Conservation (phyloP, 805 yeast genomes). For the Lachancea meyersii region DNA sequence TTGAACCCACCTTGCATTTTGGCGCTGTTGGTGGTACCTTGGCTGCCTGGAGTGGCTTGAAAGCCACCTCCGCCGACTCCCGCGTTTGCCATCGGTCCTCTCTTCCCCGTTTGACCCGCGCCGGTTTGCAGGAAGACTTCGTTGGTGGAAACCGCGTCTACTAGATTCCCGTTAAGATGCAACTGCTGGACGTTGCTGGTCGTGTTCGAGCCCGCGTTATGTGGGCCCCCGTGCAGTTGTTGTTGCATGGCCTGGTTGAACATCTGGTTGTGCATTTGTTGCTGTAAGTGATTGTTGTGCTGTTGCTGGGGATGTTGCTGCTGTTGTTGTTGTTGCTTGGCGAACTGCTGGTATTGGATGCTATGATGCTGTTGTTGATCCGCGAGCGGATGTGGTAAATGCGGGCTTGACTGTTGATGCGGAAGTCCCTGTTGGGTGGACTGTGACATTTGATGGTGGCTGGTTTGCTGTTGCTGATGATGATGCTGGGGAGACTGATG, state of each 20-base stretch:
- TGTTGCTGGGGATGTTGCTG: constrained; percentile 10
- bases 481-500: constrained; percentile 13
- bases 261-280: constrained; percentile 12
- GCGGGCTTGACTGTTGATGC: constrained; percentile 7
- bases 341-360: constrained; percentile 7
- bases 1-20: constrained; percentile 16
- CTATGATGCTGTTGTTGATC: constrained; percentile 11
- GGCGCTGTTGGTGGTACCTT: constrained; percentile 10
- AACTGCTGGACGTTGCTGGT: constrained; percentile 14
- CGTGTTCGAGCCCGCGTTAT: constrained; percentile 6
- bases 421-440: constrained; percentile 7
- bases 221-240: constrained; percentile 9
- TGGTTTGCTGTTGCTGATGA: constrained; percentile 18
- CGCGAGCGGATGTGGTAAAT: constrained; percentile 7
- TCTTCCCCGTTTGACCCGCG: constrained; percentile 9
- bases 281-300: constrained; percentile 11
- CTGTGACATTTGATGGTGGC: constrained; percentile 8
- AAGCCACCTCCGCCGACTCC: constrained; percentile 12
- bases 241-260: constrained; percentile 13
- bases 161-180: constrained; percentile 43
- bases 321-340: constrained; percentile 11
- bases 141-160: constrained; percentile 88
- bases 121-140: constrained; percentile 68
- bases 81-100: constrained; percentile 4
- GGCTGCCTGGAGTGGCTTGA: constrained; percentile 1